Evolutionary conservation across 192 early-diverging fungal genomes (phyloP).

Genomic region (Coemansia sp.): DNA sequence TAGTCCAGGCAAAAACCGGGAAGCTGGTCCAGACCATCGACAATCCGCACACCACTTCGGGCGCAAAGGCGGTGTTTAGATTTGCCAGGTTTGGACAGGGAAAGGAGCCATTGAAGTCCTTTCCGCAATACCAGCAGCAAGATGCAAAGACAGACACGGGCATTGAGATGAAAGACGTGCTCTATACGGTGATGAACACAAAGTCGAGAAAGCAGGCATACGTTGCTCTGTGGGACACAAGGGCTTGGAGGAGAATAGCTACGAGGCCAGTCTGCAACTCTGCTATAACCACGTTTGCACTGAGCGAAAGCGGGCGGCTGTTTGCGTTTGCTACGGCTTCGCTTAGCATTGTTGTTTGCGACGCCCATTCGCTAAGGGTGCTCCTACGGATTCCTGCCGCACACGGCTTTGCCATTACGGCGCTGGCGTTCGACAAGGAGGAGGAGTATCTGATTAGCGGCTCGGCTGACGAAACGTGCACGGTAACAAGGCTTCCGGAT

Average conservation of each 20-base stretch:
- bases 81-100: conserved; percentile 35
- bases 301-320: conserved; percentile 66
- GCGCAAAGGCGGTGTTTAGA: conserved; percentile 32
- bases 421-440: conserved; percentile 68
- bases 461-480: conserved; percentile 76
- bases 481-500: conserved; percentile 58
- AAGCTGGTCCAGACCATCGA: conserved; percentile 35
- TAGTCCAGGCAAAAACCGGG: conserved; percentile 22
- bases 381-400: conserved; percentile 62
- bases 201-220: conserved; percentile 42
- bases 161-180: conserved; percentile 9
- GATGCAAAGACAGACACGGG: not conserved
- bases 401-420: conserved; percentile 79
- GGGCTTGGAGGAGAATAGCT: conserved; percentile 23
- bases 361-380: conserved; percentile 58
- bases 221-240: conserved; percentile 36
- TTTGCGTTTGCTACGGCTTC: conserved; percentile 74
- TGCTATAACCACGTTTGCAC: conserved; percentile 37
- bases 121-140: not conserved
- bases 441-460: conserved; percentile 69
- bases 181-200: conserved; percentile 53
- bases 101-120: conserved; percentile 5
- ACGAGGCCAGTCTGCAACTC: conserved; percentile 29
- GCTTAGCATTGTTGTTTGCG: conserved; percentile 64
- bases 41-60: conserved; percentile 31